Conservation (phyloP, 306 rosid species). For the Vigna angularis region DNA sequence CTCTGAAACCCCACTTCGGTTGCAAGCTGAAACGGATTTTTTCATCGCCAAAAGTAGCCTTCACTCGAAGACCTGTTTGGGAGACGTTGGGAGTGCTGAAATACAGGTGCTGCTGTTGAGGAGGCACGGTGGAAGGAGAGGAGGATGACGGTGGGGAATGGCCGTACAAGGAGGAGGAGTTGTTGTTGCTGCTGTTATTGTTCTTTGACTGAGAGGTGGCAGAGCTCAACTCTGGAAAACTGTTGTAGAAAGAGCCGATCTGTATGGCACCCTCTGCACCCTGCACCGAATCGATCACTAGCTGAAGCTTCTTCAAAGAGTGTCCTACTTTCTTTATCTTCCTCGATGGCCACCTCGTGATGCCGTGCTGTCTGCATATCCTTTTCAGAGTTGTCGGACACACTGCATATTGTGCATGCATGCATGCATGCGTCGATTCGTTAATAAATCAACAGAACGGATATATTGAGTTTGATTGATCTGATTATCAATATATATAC, state of each 20-base stretch:
- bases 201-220: conserved; percentile 32
- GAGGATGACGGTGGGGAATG: neutral
- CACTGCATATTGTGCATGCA: conserved; percentile 44
- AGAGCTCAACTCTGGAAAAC: conserved; percentile 65
- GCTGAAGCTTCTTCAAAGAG: conserved; percentile 70
- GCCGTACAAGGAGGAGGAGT: neutral
- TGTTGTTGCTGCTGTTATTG: neutral
- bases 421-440: no score
- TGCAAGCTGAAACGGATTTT: conserved; percentile 62
- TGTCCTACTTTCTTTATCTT: conserved; percentile 76
- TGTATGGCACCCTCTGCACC: conserved; percentile 74
- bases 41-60: conserved; percentile 64
- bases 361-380: conserved; percentile 80
- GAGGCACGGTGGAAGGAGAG: neutral
- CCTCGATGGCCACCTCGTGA: conserved; percentile 71
- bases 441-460: no score
- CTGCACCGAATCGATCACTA: conserved; percentile 69
- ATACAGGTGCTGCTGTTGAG: neutral
- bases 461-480: no score
- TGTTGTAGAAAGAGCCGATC: conserved; percentile 60
- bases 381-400: conserved; percentile 78
- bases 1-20: conserved; percentile 51
- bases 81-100: no score
- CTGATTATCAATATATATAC: no score
- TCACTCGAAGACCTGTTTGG: conserved; percentile 44